Conservation (phyloP, 208 protist genomes). For the Trichomonas tenax region DNA sequence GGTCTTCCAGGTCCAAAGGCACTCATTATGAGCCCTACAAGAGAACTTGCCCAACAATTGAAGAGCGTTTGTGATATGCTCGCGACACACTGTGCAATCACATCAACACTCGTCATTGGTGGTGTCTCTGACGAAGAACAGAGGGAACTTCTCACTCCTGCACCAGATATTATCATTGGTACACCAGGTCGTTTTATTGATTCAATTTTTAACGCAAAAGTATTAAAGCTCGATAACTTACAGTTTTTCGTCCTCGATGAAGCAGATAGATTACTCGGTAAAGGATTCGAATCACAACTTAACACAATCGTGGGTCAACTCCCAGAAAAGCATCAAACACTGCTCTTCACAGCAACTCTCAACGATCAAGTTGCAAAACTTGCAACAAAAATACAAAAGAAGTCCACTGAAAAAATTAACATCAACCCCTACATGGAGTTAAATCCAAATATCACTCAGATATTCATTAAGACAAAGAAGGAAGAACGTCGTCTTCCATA, state of each 20-base stretch:
- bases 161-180: slow-evolving; percentile 56
- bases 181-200: slow-evolving; percentile 78
- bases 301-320: slow-evolving; percentile 90
- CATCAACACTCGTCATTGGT: slow-evolving; percentile 27
- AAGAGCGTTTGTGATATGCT: slow-evolving; percentile 66
- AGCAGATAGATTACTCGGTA: slow-evolving; percentile 40
- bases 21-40: slow-evolving; percentile 78
- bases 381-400: not conserved
- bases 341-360: slow-evolving; percentile 96
- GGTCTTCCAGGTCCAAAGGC: slow-evolving; percentile 59
- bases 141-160: slow-evolving; percentile 44
- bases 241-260: slow-evolving; percentile 37
- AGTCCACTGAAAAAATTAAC: not conserved
- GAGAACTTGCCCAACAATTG: slow-evolving; percentile 81
- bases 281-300: slow-evolving; percentile 92
- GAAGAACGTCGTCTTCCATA: not conserved
- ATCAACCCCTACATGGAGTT: not conserved
- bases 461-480: not conserved
- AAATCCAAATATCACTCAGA: not conserved
- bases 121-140: slow-evolving; percentile 49
- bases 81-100: not conserved
- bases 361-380: slow-evolving; percentile 58
- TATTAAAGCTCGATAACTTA: not conserved
- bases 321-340: slow-evolving; percentile 77
- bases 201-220: slow-evolving; percentile 71